Evolutionary conservation across 768 basidiomycete genomes (phyloP), one percentile per base, ranked within the genome.

Genomic region (Rhizopogon vesiculosus): DNA sequence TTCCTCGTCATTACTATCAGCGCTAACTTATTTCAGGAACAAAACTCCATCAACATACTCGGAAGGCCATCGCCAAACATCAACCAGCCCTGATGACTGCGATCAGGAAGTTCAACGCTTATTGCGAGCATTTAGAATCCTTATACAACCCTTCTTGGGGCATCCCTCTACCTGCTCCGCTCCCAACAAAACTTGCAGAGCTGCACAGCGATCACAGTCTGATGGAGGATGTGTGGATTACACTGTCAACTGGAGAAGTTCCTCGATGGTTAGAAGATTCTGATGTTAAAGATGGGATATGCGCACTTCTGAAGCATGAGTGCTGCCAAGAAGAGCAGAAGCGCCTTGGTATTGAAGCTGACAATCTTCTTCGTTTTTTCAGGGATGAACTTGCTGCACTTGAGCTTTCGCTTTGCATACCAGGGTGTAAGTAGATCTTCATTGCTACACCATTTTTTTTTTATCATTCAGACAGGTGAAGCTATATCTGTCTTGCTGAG

Each of bases 141-240:
- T 18, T 28, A n/a, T 51, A 51, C 19, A 38, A 51, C 4, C n/a
- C 50, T n/a, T 51, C 50, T 22, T 41, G 41, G 16, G 18, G 25
- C 1, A 41, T 51, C 38, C 38, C 50, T 25, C 38, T 51, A 29
- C 50, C 50, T 41, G 22, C 1, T 42, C 50, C 50, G 12, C 50
- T 51, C 25, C 50, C 15, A 5, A 51, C 38, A 6, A 41, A 51
- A 5, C 50, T 51, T 8, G 7, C 50, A 10, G 35, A 51, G 15
- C 19, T 51, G 0, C 31, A 41, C 0, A 42, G 50, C 5, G 44
- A 64, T 29, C 48, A 68, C 0, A 50, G 28, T 0, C 60, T 79
- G 0, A 67, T 76, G 66, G 66, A 75, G 35, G 74, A 76, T 48
- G 63, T 75, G 0, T 76, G 72, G 73, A 71, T 74, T 5, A 59